Base-by-base conservation (phyloP, 2,329 filamentous ascomycete genomes). In the Neophaeococcomyces mojaviensis region DNA sequence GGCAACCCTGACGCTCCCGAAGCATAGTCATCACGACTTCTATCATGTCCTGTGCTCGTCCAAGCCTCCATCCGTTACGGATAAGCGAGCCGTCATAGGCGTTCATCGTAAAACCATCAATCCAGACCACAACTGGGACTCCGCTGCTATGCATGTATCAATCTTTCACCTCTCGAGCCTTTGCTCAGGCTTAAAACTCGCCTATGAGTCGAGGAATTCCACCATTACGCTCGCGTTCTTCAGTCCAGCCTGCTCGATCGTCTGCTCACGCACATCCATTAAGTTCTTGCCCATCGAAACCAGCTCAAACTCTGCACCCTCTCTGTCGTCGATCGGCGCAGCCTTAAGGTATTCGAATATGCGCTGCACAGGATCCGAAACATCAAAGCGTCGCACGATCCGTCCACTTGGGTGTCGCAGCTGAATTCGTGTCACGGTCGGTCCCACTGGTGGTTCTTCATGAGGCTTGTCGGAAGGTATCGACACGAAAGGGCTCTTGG, bases 331-430 rank as follows among this genome's bases (percentile, higher is more conserved):
- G 39, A 94, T 66, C 1, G 88, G 86, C 49, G 84, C 81, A 1
- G 89, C 84, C 69, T 97, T 98, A 54, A 98, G 79, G 88, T 89
- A 98, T 68, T 98, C 92, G 65, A 90, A 98, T 37, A 98, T 81
- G 10, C 86, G 79, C 46, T 80, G 77, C 10, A 98, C 88, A 1
- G 77, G 72, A 48, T 98, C 92, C 12, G 77, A 65, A 3, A 89
- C 66, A 8, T 73, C 71, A 66, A 98, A 98, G n/a, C 87, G 79
- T 24, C 88, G 82, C 49, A 98, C 89, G 8, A 95, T 77, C 15
- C 90, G 81, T 1, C 88, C 88, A 9, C 79, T 83, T 1, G 89
- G 81, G 58, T 95, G 86, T 49, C 86, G 79, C 68, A 98, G 94
- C 63, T 97, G 92, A 55, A 98, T 94, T 41, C 90, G 81, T 2